Evolutionary conservation across 2,329 filamentous ascomycete genomes (phyloP), one percentile per base, ranked within the genome.

Genomic region (Davidsoniella neocaledoniae): DNA sequence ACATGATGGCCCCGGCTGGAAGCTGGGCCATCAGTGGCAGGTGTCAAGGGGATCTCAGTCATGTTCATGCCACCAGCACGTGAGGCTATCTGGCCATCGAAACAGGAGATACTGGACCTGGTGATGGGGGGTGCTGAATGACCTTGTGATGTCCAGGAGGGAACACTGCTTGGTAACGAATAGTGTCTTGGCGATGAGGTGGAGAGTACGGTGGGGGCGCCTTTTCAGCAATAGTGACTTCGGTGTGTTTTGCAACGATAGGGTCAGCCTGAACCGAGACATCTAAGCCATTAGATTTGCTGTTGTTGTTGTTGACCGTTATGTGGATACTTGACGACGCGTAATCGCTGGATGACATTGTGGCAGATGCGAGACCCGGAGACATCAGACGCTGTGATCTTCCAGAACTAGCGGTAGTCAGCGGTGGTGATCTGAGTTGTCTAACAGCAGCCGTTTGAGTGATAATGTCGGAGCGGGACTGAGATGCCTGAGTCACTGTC

Each of bases 81-180:
- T 9, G 72, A 73, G 14, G 37, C 10, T 33, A 33, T 33, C 6
- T 33, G 26, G 12, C 69, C 68, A 37, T 77, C 69, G 38, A 82
- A 64, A 0, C 79, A 1, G 81, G 79, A 1, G 81, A 81, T 0
- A 76, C 62, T 2, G 77, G 77, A 0, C 73, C 73, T 0, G 79
- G 77, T 4, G 79, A 77, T 1, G 70, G 69, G 2, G 76, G 71
- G 29, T 71, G 71, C 50, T 72, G 8, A 60, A 57, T 40, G 64
- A 64, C 38, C 69, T 58, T 0, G 66, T 64, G 53, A 77, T 72
- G 2, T 66, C 37, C 68, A 0, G 77, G 71, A 5, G 79, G 74
- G 45, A 78, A 71, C 3, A 81, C 68, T 2, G 76, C 74, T 49
- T 69, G 69, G 57, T 78, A 80, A 44, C 72, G 68, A 37, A 70